Evolutionary conservation across 2,329 filamentous ascomycete species (phyloP), one percentile per base, ranked within the genome.

Genomic region (Aureobasidium vineae): DNA sequence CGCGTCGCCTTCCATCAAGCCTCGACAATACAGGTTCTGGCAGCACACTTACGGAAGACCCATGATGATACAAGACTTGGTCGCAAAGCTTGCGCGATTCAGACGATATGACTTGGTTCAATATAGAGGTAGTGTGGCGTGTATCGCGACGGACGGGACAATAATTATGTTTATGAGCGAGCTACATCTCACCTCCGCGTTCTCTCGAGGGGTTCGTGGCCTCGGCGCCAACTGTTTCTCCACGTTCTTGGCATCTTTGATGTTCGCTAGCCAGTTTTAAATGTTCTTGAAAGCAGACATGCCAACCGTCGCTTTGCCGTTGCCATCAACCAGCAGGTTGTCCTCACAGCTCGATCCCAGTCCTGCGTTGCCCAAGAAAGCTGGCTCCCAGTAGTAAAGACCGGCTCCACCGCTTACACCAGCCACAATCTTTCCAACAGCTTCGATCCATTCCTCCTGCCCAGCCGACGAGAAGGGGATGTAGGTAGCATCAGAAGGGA

Each of bases 381-480:
- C 71, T 2, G 73, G 73, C 66, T 75, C 72, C 73, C 73, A 75
- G 63, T 75, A 75, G 59, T 72, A 72, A 15, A 74, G 21, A 0
- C 77, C 76, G 56, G 66, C 70, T 5, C 70, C 72, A n/a, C 70
- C 71, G 13, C 66, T 68, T 6, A 47, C 66, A 26, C 67, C 65
- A 11, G 68, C 68, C 11, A 70, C 67, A 19, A 53, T 63, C 13
- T 59, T 59, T 11, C 70, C 70, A 16, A 75, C 69, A 52, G 70
- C 70, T 50, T 72, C 66, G 47, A 73, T 67, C 71, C 72, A 74
- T 5, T 66, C 66, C 36, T 67, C 69, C 65, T 74, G 73, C n/a
- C 72, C 72, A 4, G 68, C 71, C 15, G 70, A 65, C 10, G 71
- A 73, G 65, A 71, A 69, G 1, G 73, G 70, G 41, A 75, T 72